Percentiles rank a stretch among this genome's conserved stretches.
These are phyloP conservation scores for Pulicaria dysenterica DNA, from an alignment of 129 eudicot species.

Conservation along the genomic window DNA sequence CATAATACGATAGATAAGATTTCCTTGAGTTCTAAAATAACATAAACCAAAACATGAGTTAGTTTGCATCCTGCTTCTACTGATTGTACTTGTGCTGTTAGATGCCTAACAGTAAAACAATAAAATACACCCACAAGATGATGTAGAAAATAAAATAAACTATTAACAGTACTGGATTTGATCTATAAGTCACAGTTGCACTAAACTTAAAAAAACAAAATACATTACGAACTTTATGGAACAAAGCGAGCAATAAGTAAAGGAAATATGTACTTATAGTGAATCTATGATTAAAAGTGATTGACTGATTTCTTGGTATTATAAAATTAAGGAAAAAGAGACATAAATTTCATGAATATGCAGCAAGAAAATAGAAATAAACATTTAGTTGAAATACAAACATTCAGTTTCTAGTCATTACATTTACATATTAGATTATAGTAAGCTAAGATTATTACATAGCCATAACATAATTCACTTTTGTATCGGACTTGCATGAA, in stretches of 20 bases:
- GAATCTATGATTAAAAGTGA: background rate
- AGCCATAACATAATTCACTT: no score
- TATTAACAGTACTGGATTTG: no score
- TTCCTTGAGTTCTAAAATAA: constrained; percentile 79
- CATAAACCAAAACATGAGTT: constrained; percentile 1
- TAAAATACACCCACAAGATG: background rate
- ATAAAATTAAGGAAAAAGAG: background rate
- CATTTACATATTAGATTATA: no score
- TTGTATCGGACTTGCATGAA: no score
- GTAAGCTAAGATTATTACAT: no score
- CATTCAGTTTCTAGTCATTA: no score
- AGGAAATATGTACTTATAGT: background rate
- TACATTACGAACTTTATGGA: no score
- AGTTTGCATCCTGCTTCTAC: background rate
- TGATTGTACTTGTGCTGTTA: background rate
- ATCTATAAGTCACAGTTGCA: no score
- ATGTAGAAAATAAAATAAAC: background rate
- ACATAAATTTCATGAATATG: no score
- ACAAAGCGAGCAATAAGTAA: background rate
- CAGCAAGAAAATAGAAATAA: no score
- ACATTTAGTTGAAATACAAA: no score
- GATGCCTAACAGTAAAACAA: background rate
- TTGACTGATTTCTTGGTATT: constrained; percentile 7
- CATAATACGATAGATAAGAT: constrained; percentile 72
- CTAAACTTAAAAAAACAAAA: no score